Evolutionary conservation across 2,329 filamentous ascomycete species (phyloP).

Genomic region (Aspergillus udagawae): DNA sequence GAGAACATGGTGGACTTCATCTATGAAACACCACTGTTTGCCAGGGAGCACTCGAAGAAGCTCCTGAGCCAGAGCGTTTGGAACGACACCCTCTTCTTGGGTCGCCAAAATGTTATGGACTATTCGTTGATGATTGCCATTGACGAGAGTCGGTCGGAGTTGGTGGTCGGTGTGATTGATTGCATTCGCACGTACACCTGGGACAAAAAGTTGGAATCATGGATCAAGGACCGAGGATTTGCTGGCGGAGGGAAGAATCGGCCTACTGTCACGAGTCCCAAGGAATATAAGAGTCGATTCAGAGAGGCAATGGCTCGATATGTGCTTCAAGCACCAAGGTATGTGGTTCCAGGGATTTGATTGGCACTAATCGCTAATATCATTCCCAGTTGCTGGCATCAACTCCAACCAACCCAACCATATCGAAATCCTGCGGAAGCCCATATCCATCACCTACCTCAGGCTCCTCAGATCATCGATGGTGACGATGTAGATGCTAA

Average conservation of each 20-base stretch:
- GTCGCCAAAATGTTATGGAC: conserved; percentile 96
- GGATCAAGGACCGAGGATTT: conserved; percentile 96
- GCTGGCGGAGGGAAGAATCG: conserved; percentile 73
- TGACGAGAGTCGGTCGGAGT: conserved; percentile 81
- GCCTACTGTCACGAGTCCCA: conserved; percentile 93
- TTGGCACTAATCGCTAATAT: conserved; percentile 1
- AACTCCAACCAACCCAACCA: conserved; percentile 35
- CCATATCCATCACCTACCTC: conserved; percentile 11
- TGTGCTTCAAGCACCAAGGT: conserved; percentile 51
- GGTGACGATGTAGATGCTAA: conserved; percentile 17
- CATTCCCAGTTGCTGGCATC: conserved; percentile 42
- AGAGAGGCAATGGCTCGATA: conserved; percentile 93
- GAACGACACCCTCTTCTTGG: conserved; percentile 95
- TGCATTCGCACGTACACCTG: conserved; percentile 98
- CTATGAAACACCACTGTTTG: conserved; percentile 92
- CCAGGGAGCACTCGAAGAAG: conserved; percentile 93
- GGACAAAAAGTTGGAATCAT: conserved; percentile 99
- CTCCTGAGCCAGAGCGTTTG: conserved; percentile 86
- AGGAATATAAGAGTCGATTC: conserved; percentile 96
- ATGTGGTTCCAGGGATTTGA: conserved; percentile 16
- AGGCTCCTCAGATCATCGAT: conserved; percentile 2
- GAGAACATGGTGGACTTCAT: conserved; percentile 99
- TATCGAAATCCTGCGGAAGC: conserved; percentile 27
- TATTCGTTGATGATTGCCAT: conserved; percentile 98
- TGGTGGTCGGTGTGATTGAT: conserved; percentile 96